phyloP scores from a whole-genome alignment of 495 filamentous ascomycete genomes.

The Aspergillus campestris region DNA sequence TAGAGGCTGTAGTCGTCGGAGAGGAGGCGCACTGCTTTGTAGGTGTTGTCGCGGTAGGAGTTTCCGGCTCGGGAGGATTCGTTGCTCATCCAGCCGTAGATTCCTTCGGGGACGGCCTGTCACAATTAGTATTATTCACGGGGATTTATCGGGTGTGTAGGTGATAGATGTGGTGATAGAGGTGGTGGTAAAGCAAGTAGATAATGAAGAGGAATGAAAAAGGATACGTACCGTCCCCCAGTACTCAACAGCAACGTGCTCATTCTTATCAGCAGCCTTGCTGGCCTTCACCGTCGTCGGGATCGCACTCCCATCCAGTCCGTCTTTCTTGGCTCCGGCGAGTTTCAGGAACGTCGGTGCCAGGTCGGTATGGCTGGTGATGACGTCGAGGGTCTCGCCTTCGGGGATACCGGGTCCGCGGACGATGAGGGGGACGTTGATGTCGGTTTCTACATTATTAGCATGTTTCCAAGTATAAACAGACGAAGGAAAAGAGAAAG shows the following conservation, averaged over 20 bases:
- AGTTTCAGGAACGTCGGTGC: constrained; percentile 53
- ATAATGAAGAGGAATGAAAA: neutral
- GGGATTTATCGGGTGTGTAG: no score
- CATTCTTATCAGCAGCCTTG: constrained; percentile 32
- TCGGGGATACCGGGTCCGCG: constrained; percentile 49
- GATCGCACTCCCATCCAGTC: constrained; percentile 47
- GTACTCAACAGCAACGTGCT: constrained; percentile 54
- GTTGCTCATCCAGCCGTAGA: constrained; percentile 24
- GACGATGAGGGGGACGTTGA: constrained; percentile 54
- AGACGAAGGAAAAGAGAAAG: constrained; percentile 11
- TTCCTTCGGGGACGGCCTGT: constrained; percentile 42
- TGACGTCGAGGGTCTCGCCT: constrained; percentile 36
- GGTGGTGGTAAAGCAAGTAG: neutral
- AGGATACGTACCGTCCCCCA: constrained; percentile 40
- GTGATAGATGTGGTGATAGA: neutral
- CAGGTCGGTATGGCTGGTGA: constrained; percentile 59
- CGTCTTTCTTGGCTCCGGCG: constrained; percentile 28
- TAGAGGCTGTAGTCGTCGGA: constrained; percentile 44
- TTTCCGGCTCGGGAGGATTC: constrained; percentile 9
- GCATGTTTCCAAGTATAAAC: neutral
- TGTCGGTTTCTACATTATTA: constrained; percentile 47
- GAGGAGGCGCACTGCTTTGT: constrained; percentile 50
- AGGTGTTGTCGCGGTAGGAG: constrained; percentile 43
- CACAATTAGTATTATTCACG: neutral
- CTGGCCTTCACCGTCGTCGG: constrained; percentile 28